Conservation (phyloP, 2,329 filamentous ascomycete species). For the Xylaria hypoxylon region DNA sequence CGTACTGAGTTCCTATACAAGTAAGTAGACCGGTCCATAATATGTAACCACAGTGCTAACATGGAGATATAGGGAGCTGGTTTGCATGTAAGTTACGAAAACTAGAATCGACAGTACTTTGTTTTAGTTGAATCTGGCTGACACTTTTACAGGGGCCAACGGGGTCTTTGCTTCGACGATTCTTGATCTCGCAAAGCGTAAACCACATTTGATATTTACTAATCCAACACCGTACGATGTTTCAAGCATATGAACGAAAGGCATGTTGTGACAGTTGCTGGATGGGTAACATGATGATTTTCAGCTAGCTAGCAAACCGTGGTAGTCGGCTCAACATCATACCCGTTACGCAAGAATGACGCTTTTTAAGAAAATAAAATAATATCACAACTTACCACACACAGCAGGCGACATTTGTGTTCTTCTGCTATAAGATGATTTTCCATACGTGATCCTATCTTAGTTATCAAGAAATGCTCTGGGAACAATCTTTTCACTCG, state of each 20-base stretch:
- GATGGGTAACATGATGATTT: constrained; percentile 9
- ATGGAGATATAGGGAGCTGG: constrained; percentile 73
- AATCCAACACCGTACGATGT: constrained; percentile 70
- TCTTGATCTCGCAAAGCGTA: constrained; percentile 86
- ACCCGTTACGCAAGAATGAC: constrained; percentile 4
- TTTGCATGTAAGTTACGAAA: constrained; percentile 74
- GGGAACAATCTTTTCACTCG: background rate
- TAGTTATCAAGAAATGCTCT: background rate
- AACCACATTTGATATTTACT: constrained; percentile 88
- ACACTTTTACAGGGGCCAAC: constrained; percentile 75
- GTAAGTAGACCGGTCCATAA: constrained; percentile 57
- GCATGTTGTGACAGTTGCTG: background rate
- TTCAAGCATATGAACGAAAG: constrained; percentile 21
- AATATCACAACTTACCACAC: background rate
- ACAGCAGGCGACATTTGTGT: background rate
- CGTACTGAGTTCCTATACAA: constrained; percentile 73
- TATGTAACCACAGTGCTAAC: constrained; percentile 30
- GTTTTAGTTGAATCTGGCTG: constrained; percentile 30
- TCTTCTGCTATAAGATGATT: background rate
- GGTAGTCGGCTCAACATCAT: background rate
- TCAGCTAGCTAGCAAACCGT: background rate
- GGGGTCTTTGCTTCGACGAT: constrained; percentile 95
- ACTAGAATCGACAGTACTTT: constrained; percentile 2
- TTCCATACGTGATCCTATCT: background rate
- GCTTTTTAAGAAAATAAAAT: background rate